phyloP scores from a whole-genome alignment of 2,329 filamentous ascomycete species.

The Colletotrichum simmondsii region DNA sequence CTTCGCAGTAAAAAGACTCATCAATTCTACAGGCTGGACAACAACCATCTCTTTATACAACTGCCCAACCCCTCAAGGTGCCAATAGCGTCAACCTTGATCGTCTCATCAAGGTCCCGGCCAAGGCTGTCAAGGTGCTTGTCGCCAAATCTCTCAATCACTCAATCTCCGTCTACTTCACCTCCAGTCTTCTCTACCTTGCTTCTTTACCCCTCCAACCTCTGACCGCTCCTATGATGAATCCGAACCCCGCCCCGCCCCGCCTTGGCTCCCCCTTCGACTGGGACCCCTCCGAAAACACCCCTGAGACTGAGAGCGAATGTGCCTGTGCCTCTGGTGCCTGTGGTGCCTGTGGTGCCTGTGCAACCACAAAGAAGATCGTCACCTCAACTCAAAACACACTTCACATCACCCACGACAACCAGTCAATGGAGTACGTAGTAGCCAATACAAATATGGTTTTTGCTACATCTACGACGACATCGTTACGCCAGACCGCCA shows the following conservation, averaged over 20 bases:
- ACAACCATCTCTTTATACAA: neutral
- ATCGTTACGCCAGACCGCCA: neutral
- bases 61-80: slow-evolving; percentile 20
- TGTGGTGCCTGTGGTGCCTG: neutral
- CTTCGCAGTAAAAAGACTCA: no score
- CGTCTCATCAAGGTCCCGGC: neutral
- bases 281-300: slow-evolving; percentile 5
- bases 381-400: slow-evolving; percentile 29
- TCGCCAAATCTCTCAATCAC: neutral
- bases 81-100: neutral
- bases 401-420: neutral
- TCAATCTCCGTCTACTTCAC: no score
- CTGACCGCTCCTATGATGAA: slow-evolving; percentile 32
- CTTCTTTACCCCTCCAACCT: neutral
- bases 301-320: neutral
- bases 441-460: neutral
- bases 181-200: neutral
- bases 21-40: no score
- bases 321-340: no score
- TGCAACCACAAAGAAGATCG: slow-evolving; percentile 14
- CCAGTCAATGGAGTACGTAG: neutral
- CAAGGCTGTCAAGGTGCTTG: neutral
- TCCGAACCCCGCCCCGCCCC: slow-evolving; percentile 25
- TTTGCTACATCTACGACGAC: neutral
- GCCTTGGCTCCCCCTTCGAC: slow-evolving; percentile 9